A percentile compares a stretch with the other conserved stretches of the same genome.
These are phyloP conservation scores for Diaporthe vaccinii DNA, from an alignment of 2,329 filamentous ascomycete species.

Conservation along the genomic window DNA sequence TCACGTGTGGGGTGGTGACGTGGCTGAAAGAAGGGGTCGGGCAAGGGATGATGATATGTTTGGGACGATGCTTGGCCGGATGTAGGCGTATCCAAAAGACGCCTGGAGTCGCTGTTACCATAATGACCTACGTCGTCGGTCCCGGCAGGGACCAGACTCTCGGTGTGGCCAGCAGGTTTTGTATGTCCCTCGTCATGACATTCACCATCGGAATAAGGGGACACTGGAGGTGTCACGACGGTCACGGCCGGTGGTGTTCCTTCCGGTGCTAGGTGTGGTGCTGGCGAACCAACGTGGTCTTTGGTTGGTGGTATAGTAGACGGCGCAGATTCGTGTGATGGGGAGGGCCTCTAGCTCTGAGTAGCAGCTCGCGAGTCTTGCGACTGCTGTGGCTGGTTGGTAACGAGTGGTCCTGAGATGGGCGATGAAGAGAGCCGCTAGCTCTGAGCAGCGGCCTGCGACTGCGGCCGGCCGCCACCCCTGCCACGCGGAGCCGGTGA, in stretches of 20 bases:
- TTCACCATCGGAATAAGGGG: background rate
- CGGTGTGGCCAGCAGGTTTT: background rate
- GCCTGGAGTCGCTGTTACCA: background rate
- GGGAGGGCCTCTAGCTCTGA: conserved; percentile 29
- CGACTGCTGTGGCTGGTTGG: conserved; percentile 33
- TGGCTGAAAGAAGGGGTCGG: background rate
- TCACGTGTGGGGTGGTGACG: background rate
- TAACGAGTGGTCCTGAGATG: background rate
- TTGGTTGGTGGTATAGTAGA: conserved; percentile 3
- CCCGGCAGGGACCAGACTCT: background rate
- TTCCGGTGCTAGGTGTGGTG: background rate
- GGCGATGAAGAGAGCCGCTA: conserved; percentile 20
- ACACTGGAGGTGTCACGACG: too few relatives aligned
- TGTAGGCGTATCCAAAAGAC: background rate
- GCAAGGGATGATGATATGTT: too few relatives aligned
- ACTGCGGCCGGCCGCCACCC: conserved; percentile 37
- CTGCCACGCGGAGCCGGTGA: conserved; percentile 36
- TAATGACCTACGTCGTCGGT: background rate
- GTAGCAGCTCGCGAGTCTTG: conserved; percentile 19
- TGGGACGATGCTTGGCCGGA: background rate
- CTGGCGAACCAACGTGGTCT: background rate
- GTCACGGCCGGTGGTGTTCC: background rate
- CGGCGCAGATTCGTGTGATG: background rate
- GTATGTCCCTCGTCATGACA: background rate
- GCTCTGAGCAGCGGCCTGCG: conserved; percentile 38